Base-by-base conservation (phyloP, 2,329 filamentous ascomycete species). In the Monilinia aucupariae region DNA sequence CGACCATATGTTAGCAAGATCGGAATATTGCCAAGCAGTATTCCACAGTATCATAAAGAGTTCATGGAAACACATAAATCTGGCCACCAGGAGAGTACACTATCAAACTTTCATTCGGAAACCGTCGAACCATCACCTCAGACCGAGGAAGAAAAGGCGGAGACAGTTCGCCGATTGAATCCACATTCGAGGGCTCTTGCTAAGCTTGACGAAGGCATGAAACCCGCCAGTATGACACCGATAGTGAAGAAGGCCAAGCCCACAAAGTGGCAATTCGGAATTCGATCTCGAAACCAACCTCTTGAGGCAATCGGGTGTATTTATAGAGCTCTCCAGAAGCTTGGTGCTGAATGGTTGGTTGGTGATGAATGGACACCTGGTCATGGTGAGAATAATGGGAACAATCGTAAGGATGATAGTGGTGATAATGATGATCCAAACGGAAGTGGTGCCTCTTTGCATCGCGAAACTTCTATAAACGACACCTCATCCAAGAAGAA, bases 231-330 rank as follows among this genome's bases (percentile, higher is more conserved):
- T 25, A 81, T 88, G 78, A 88, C 85, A 2, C 85, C 84, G 0
- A 82, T 86, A 2, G 75, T 80, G 4, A 91, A 90, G 78, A 92
- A 90, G 75, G 77, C 81, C 6, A 92, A 90, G 72, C 89, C 89
- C 1, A 90, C 92, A 20, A 91, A 93, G 68, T 99, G 94, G 94
- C 94, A 99, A 74, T 99, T 99, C 74, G 94, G 94, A 63, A 99
- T 99, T 66, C 85, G 94, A 45, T 96, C 91, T 52, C 86, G 94
- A 55, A 99, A 97, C 72, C 89, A 91, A 62, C 94, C 94, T 0
- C 91, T 92, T 71, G 94, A 99, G 75, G 94, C 94, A 0, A 89
- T 99, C 75, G 80, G 96, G 32, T 97, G 93, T 71, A 94, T 99
- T 62, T 97, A 97, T 80, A 92, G 93, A 74, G 92, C 94, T 0